Evolutionary conservation across 257 asterid species (phyloP), one percentile per base, ranked within the genome.

Genomic region (Anisodus acutangulus): DNA sequence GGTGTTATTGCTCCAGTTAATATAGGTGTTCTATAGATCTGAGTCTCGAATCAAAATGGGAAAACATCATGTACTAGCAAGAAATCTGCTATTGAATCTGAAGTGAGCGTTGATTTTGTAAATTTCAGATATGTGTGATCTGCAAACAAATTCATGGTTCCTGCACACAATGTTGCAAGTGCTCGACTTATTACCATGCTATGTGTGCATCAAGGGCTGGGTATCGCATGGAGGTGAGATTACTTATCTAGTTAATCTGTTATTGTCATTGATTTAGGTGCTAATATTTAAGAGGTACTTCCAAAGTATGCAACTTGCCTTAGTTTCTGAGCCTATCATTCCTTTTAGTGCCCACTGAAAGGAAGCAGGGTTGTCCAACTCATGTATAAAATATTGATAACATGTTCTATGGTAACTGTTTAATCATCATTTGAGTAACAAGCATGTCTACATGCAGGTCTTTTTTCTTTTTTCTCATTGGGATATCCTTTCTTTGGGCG

Each of bases 131-230:
- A 82, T 97, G 99, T 92, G 98, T 97, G 78, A 97, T 97, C 78
- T 97, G 99, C 95, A 97, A 93, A 89, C 99, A 97, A 91, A 97
- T 94, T 82, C 99, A 97, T 87, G 99, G 99, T 88, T 95, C 99
- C 63, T 97, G 99, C 86, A 97, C 98, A 60, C 98, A 97, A 85
- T 97, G 99, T 88, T 87, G 90, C 91, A 95, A 93, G 92, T 97
- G 99, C 85, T 93, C 98, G 80, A 97, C 98, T 55, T 93, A 93
- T 88, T 97, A 91, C 86, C 99, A 97, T 90, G 98, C 99, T 47
- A 93, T 88, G 91, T 97, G 99, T 79, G 99, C 98, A 58, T 90
- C 98, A 78, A 92, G 98, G 86, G 99, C 98, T 47, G 99, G 99
- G 31, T 97, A 93, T 84, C 95, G 95, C 84, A 95, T 97, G 99